phyloP scores from a whole-genome alignment of 768 basidiomycete species.

The Daedaleopsis nitida region DNA sequence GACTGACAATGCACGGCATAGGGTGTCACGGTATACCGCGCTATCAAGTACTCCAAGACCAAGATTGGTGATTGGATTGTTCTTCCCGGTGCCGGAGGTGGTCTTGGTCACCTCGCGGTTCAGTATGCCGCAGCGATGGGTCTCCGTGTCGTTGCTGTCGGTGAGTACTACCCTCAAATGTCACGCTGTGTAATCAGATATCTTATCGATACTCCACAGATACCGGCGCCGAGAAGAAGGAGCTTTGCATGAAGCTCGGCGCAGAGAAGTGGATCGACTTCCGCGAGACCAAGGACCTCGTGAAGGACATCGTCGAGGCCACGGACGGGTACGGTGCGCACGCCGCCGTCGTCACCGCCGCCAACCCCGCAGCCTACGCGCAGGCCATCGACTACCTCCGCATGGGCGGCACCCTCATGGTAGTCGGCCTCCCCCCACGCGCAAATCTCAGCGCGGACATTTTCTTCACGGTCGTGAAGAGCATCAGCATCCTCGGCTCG shows the following conservation, averaged over 20 bases:
- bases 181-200: neutral
- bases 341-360: conserved; percentile 62
- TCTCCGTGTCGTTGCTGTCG: conserved; percentile 77
- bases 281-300: conserved; percentile 62
- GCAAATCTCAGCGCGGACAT: conserved; percentile 62
- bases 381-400: conserved; percentile 79
- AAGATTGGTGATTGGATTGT: conserved; percentile 75
- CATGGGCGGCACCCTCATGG: conserved; percentile 71
- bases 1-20: conserved; percentile 24
- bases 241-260: conserved; percentile 61
- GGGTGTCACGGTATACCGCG: conserved; percentile 87
- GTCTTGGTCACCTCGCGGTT: conserved; percentile 81
- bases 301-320: conserved; percentile 60
- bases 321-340: conserved; percentile 76
- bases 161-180: conserved; percentile 29
- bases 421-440: conserved; percentile 68
- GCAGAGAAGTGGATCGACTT: conserved; percentile 84
- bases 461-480: conserved; percentile 73
- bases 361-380: conserved; percentile 40
- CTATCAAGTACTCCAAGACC: conserved; percentile 70
- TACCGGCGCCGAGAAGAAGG: conserved; percentile 71
- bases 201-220: conserved; percentile 42
- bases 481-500: conserved; percentile 55
- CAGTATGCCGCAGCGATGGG: conserved; percentile 83
- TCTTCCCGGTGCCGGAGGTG: conserved; percentile 78